Evolutionary conservation across 2,329 filamentous ascomycete genomes (phyloP), one percentile per base, ranked within the genome.

Genomic region (Biscogniauxia mediterranea): DNA sequence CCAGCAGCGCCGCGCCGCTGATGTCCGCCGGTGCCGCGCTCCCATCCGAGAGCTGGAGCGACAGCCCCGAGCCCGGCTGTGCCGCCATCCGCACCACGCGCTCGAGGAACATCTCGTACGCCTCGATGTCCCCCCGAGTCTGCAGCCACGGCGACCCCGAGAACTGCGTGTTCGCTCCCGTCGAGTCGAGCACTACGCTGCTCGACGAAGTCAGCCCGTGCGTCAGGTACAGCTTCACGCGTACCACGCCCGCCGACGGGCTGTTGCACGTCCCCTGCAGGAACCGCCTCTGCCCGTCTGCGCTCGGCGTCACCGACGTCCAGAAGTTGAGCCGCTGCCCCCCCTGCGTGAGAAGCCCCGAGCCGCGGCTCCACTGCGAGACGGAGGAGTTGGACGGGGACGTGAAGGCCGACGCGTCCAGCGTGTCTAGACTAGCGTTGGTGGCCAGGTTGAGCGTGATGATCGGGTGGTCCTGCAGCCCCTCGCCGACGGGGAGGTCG

Each of bases 301-400:
- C 58, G 4, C 26, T n/a, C 42, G 60, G 54, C 4, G 49, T 60
- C 21, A 63, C 78, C 77, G 79, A 83, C 59, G 80, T 63, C 64
- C 82, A 75, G 15, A 80, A 78, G 5, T 79, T 79, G 57, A 84
- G 81, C 66, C 83, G 81, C 9, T 81, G 80, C 20, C 81, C 81
- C 54, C 80, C 79, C 66, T 82, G 79, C 2, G 81, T 75, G 21
- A 84, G 76, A 25, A 82, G 79, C 38, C 81, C 82, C 52, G 76
- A 78, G 57, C 81, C 78, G 55, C 74, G 15, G 73, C 71, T 21
- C 71, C 73, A 68, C 80, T 42, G 11, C 13, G 20, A 23, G 7
- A 55, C 20, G 17, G 54, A 26, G 17, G 26, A 8, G 19, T 55
- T 55, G 19, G 19, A 26, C 5, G 54, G 28, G 1, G 54, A 42